Evolutionary conservation across 2,329 filamentous ascomycete genomes (phyloP), one percentile per base, ranked within the genome.

Genomic region (Lachnellula subtilissima): DNA sequence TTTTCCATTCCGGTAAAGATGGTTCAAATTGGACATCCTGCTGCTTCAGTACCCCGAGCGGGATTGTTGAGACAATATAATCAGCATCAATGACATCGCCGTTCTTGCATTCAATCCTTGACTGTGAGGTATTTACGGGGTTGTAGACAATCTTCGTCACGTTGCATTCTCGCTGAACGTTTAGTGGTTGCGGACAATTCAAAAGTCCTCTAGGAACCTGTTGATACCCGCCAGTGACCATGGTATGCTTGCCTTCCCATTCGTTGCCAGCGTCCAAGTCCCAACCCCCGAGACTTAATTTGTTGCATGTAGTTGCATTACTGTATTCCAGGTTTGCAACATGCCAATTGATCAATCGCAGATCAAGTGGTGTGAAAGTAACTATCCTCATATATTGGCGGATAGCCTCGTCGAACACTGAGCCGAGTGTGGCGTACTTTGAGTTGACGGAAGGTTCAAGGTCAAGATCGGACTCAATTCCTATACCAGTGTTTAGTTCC

Each of bases 261-360:
- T 99, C 94, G 65, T 99, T 97, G 0, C 94, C 94, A 50, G 92
- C 91, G 69, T 99, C 95, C 66, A 99, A 91, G 71, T 99, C 95
- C 90, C 95, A 97, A 0, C 92, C 87, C 7, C 87, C 85, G 14
- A 99, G 82, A 71, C 93, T 97, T 17, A 99, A 81, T 60, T 88
- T 87, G 62, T 88, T 86, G 53, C 96, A 85, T 62, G 91, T 95
- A 2, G 86, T 89, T 2, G 94, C 94, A 71, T 97, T 99, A 60
- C 93, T 95, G 69, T 99, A 99, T 72, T 99, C 94, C 14, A 99
- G 80, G 69, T 99, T 99, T 62, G 95, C 95, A 71, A 97, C 88
- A 72, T 99, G 95, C 94, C 94, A 99, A 68, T 97, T 99, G 67
- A 97, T 81, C 15, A 99, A 78, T 47, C 94, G 84, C 72, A 96